phyloP scores from a whole-genome alignment of 768 basidiomycete genomes.

The Pleurotus tuber-regium region DNA sequence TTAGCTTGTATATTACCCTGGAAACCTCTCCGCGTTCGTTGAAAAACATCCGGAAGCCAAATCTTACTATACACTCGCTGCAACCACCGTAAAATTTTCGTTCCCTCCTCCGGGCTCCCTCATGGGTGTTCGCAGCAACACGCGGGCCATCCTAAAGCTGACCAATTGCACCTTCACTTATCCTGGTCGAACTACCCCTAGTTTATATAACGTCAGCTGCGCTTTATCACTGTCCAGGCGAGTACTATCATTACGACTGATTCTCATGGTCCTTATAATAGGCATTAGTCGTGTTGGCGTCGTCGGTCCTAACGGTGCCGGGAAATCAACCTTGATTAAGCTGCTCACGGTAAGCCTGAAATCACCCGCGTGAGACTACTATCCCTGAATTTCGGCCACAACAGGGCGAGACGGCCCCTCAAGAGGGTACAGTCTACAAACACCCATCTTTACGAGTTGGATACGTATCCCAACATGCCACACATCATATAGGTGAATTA shows the following conservation, averaged over 20 bases:
- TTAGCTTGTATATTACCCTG: constrained; percentile 89
- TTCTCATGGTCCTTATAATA: constrained; percentile 13
- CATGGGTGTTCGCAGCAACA: constrained; percentile 96
- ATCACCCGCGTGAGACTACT: constrained; percentile 7
- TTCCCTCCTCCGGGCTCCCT: constrained; percentile 95
- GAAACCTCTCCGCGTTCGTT: constrained; percentile 90
- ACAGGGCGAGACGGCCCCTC: constrained; percentile 88
- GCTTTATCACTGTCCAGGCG: constrained; percentile 91
- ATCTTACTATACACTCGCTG: constrained; percentile 95
- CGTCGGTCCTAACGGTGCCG: constrained; percentile 91
- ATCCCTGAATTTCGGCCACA: constrained; percentile 10
- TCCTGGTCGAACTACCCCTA: constrained; percentile 77
- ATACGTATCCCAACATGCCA: constrained; percentile 97
- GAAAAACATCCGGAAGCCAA: constrained; percentile 88
- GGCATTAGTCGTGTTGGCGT: constrained; percentile 80
- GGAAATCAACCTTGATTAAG: constrained; percentile 95
- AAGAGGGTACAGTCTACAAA: constrained; percentile 90
- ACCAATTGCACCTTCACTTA: constrained; percentile 92
- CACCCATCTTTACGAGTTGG: constrained; percentile 93
- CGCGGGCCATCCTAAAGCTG: constrained; percentile 93
- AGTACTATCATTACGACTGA: constrained; percentile 21
- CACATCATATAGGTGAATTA: constrained; percentile 82
- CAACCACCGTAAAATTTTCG: constrained; percentile 89
- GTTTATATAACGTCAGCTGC: constrained; percentile 85
- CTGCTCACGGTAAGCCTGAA: constrained; percentile 67